Base-by-base conservation (phyloP, 331 rosid species). In the Quercus lobata region DNA sequence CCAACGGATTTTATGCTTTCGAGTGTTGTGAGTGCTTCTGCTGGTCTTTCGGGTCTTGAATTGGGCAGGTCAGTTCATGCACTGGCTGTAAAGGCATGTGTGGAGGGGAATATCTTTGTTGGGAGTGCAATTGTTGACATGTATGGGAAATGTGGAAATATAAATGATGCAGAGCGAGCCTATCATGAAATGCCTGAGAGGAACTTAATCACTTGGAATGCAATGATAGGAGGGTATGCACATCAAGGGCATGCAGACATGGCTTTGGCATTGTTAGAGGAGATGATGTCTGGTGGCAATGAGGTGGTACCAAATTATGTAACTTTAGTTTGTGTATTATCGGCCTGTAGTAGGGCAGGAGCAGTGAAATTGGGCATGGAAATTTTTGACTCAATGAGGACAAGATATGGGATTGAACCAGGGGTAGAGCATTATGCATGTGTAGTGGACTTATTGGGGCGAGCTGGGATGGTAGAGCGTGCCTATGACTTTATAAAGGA, bases 81-180 rank as follows among this genome's bases (percentile, higher is more conserved):
- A 56, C 88, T 94, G 53, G 94, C 97, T 3, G 86, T 88, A 74
- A 92, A 84, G 82, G 89, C 87, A 3, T 87, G 97, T 66, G 90
- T 91, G 14, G 96, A 87, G n/a, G 88, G 81, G 44, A 91, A 91
- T 77, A 75, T 94, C 57, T 92, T 92, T 75, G 94, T 94, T 71
- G 96, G 93, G 71, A 92, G 97, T 77, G 89, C 97, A 62, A 89
- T 94, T 53, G 93, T 94, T 29, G 97, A 94, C 86, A 81, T 94
- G 90, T 92, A 92, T 85, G 98, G 98, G 56, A 94, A 92, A 86
- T 92, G 97, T 81, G 98, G 97, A 76, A 87, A 87, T 66, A 79
- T 92, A 66, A 78, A 82, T 78, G 86, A 84, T n/a, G 92, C 97
- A 0, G 88, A 87, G 79, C 85, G 9, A 37, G 97, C 84, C 77